Percentiles rank a stretch among this genome's conserved stretches.
phyloP scores from a whole-genome alignment of 345 rosid genomes.

The Brassica incana region DNA sequence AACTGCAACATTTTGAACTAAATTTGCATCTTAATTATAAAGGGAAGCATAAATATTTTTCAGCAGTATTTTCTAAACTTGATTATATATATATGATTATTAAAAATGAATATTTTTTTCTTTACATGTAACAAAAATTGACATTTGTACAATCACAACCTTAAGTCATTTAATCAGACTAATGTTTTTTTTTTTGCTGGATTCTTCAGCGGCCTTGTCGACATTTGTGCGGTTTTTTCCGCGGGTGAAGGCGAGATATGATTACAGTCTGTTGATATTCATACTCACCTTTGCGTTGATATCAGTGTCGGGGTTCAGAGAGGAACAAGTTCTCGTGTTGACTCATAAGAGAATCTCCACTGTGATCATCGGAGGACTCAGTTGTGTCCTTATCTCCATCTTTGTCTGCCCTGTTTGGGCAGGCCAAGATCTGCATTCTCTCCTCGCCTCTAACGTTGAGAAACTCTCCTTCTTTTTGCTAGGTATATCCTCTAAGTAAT shows the following conservation, averaged over 20 bases:
- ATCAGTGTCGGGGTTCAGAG: slow-evolving; percentile 68
- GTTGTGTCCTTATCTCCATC: slow-evolving; percentile 51
- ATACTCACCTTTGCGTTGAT: slow-evolving; percentile 72
- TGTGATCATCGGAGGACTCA: slow-evolving; percentile 58
- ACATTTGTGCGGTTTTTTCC: slow-evolving; percentile 82
- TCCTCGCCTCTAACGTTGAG: slow-evolving; percentile 52
- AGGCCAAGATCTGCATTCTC: slow-evolving; percentile 61
- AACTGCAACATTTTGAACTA: not conserved
- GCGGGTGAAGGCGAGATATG: slow-evolving; percentile 73
- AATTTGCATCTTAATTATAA: not conserved
- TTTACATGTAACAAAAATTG: not conserved
- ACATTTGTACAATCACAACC: slow-evolving; percentile 2
- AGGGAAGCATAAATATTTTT: not conserved
- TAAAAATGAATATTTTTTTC: not conserved
- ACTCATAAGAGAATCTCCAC: slow-evolving; percentile 66
- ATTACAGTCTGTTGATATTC: slow-evolving; percentile 73
- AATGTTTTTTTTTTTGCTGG: not conserved
- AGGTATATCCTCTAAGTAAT: slow-evolving; percentile 43
- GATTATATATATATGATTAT: not conserved
- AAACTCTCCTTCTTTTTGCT: slow-evolving; percentile 58
- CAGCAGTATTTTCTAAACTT: not conserved
- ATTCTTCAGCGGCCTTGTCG: slow-evolving; percentile 50
- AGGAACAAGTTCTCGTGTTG: slow-evolving; percentile 49
- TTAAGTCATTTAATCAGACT: not conserved
- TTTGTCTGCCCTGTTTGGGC: slow-evolving; percentile 71